A percentile compares a stretch with the other conserved stretches of the same genome.
These are phyloP conservation scores for Bonia amplexicaulis DNA, from an alignment of 176 grass and related monocot genomes.

Conservation along the genomic window DNA sequence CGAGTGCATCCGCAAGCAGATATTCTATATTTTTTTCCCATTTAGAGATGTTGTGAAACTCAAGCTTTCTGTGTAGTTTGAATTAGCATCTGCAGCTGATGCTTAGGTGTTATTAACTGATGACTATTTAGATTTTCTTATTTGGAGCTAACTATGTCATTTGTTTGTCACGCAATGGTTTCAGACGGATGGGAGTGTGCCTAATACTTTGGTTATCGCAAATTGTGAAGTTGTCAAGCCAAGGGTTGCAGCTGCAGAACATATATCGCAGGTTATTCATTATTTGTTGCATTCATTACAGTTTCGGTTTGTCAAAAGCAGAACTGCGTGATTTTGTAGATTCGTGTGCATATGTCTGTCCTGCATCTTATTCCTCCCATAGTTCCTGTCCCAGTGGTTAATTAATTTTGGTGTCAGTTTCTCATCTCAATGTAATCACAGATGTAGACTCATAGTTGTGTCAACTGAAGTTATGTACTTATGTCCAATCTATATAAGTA, in stretches of 20 bases:
- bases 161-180: conserved; percentile 25
- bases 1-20: conserved; percentile 2
- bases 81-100: not conserved
- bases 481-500: not conserved
- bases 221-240: conserved; percentile 89
- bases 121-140: not conserved
- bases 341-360: not conserved
- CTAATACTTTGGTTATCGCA: conserved; percentile 80
- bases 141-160: conserved; percentile 10
- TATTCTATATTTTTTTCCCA: not conserved
- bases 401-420: not conserved
- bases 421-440: not conserved
- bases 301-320: conserved; percentile 8
- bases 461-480: not conserved
- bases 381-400: not conserved
- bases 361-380: not conserved
- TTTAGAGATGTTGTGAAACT: not conserved
- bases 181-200: conserved; percentile 78
- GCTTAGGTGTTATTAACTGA: not conserved
- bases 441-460: not conserved
- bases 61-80: not conserved
- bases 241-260: conserved; percentile 74
- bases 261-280: conserved; percentile 75
- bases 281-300: conserved; percentile 5
- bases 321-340: not conserved